Evolutionary conservation across 129 eudicot genomes (phyloP).

Genomic region (Chrysanthemum makinoi): DNA sequence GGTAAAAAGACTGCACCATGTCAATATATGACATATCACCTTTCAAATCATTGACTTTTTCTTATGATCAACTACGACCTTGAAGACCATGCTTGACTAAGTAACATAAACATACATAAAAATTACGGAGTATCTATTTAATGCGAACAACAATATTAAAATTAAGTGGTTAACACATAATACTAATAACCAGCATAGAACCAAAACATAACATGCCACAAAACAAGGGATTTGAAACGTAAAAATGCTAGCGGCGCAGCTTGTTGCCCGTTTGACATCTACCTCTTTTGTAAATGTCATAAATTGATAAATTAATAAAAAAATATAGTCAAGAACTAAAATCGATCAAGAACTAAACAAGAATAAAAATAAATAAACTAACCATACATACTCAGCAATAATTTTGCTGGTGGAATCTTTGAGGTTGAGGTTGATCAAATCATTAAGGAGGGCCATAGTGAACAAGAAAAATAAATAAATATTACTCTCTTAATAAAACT

Average conservation of each 20-base stretch:
- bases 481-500: too few species aligned
- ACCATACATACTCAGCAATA: slow-evolving; percentile 85
- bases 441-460: slow-evolving; percentile 54
- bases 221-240: slow-evolving; percentile 26
- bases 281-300: too few species aligned
- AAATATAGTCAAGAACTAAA: slow-evolving; percentile 8
- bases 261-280: too few species aligned
- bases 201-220: not conserved
- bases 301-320: too few species aligned
- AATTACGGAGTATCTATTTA: slow-evolving; percentile 21
- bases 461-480: too few species aligned
- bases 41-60: slow-evolving; percentile 14
- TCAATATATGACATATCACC: not conserved
- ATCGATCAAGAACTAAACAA: slow-evolving; percentile 9
- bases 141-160: not conserved
- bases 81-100: slow-evolving; percentile 17
- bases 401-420: slow-evolving; percentile 53
- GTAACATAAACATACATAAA: slow-evolving; percentile 2
- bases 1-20: too few species aligned
- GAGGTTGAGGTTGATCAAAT: slow-evolving; percentile 67
- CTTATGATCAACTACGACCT: slow-evolving; percentile 7
- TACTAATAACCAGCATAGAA: not conserved
- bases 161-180: not conserved
- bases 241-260: not conserved
- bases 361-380: slow-evolving; percentile 19